Evolutionary conservation across 371 early-diverging fungal species (phyloP).

Genomic region (Homolaphlyctis polyrhiza): DNA sequence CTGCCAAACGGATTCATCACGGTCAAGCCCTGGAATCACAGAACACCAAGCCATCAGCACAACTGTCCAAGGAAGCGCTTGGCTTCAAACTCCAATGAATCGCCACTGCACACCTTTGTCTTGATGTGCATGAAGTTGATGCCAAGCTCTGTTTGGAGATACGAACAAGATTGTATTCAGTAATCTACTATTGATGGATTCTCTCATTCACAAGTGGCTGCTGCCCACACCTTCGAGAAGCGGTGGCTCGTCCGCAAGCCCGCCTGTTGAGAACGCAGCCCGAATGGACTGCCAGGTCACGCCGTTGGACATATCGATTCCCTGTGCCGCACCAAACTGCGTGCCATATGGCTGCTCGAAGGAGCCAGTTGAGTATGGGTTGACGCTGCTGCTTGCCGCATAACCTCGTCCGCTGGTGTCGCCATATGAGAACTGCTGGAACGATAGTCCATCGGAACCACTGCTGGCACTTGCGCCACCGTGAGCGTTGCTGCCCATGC

Average conservation of each 20-base stretch:
- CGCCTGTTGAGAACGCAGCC: conserved; percentile 71
- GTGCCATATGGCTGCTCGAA: no score
- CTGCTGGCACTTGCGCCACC: conserved; percentile 1
- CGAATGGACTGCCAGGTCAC: conserved; percentile 22
- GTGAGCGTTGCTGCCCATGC: neutral
- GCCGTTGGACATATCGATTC: conserved; percentile 2
- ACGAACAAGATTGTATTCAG: no score
- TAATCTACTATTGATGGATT: no score
- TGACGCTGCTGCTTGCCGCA: neutral
- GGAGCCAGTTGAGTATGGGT: no score
- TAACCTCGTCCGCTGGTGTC: conserved; percentile 4
- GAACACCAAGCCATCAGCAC: conserved; percentile 3
- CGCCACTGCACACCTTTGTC: conserved; percentile 51
- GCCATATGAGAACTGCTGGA: conserved; percentile 18
- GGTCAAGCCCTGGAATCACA: conserved; percentile 57
- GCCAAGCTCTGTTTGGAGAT: conserved; percentile 64
- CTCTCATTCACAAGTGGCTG: no score
- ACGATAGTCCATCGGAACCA: conserved; percentile 11
- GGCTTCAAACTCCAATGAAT: no score
- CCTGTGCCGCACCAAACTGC: neutral
- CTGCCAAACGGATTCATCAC: conserved; percentile 87
- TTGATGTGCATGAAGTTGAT: conserved; percentile 88
- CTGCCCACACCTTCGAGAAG: conserved; percentile 62
- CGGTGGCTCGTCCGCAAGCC: conserved; percentile 81
- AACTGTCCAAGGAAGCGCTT: neutral